Evolutionary conservation across 108 stramenopile genomes (phyloP).

Genomic region (Nannochloropsis oceanica): DNA sequence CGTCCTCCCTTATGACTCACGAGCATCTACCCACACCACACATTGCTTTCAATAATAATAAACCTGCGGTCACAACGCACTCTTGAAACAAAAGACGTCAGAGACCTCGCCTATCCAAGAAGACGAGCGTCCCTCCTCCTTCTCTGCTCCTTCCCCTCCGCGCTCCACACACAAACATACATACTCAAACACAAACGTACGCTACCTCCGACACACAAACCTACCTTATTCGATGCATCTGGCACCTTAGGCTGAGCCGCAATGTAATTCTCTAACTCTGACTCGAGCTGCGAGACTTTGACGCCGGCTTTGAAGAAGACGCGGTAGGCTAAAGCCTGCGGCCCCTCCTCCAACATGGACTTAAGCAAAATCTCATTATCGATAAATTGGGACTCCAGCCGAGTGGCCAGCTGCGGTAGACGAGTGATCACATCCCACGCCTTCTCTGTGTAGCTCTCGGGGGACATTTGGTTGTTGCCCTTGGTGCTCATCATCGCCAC

Average conservation of each 20-base stretch:
- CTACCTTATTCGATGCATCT: neutral
- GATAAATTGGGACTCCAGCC: conserved; percentile 3
- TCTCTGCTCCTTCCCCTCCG: neutral
- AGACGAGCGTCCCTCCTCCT: neutral
- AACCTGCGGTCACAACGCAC: too few species aligned
- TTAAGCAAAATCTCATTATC: conserved; percentile 36
- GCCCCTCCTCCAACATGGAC: conserved; percentile 32
- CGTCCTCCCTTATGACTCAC: neutral
- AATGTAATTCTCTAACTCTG: conserved; percentile 25
- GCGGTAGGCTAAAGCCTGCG: conserved; percentile 27
- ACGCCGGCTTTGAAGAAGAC: conserved; percentile 37
- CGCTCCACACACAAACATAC: neutral
- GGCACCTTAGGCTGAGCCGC: neutral
- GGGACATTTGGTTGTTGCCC: neutral
- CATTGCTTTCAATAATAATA: neutral
- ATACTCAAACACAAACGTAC: too few species aligned
- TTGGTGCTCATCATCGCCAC: neutral
- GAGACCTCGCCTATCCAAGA: neutral
- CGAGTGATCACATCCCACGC: conserved; percentile 36
- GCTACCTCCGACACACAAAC: neutral
- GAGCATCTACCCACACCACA: neutral
- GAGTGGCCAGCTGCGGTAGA: conserved; percentile 28
- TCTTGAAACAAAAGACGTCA: too few species aligned
- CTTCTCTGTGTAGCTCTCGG: conserved; percentile 40
- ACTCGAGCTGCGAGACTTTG: conserved; percentile 3